A percentile compares a stretch with the other conserved stretches of the same genome.
Evolutionary conservation across 495 filamentous ascomycete genomes (phyloP).

Genomic region (Cudoniella acicularis): DNA sequence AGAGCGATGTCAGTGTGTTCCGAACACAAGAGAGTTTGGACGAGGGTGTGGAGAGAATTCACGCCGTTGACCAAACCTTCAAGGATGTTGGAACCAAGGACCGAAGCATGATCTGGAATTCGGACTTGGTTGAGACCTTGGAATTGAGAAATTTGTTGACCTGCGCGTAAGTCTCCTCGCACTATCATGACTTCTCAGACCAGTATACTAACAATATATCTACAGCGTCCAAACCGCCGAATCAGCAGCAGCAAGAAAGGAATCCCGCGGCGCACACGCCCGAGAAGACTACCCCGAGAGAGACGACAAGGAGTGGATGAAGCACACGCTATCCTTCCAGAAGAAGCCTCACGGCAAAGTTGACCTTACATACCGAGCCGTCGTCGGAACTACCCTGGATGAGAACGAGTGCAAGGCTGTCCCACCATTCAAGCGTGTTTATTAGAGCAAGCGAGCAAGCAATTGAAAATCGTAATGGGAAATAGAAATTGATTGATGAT

Average conservation of each 20-base stretch:
- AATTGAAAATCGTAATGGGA: constrained; percentile 9
- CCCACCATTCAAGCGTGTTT: constrained; percentile 82
- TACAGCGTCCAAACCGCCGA: constrained; percentile 76
- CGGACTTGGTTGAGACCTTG: constrained; percentile 90
- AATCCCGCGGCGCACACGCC: constrained; percentile 91
- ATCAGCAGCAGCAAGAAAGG: constrained; percentile 83
- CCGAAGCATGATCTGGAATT: constrained; percentile 99
- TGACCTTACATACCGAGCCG: constrained; percentile 72
- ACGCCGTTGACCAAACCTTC: constrained; percentile 75
- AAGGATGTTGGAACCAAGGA: constrained; percentile 87
- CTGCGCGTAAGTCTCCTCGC: constrained; percentile 74
- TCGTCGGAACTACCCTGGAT: constrained; percentile 75
- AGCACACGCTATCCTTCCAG: constrained; percentile 94
- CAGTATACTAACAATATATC: constrained; percentile 13
- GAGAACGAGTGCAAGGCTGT: constrained; percentile 86
- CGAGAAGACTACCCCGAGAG: constrained; percentile 92
- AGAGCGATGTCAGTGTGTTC: constrained; percentile 95
- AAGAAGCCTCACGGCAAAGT: constrained; percentile 78
- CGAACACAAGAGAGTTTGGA: constrained; percentile 81
- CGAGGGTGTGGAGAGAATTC: constrained; percentile 78
- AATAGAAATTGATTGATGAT: not conserved
- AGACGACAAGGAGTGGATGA: constrained; percentile 97
- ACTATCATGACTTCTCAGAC: not conserved
- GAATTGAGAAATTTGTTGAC: constrained; percentile 91
- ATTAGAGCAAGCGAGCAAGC: constrained; percentile 34